A percentile compares a stretch with the other conserved stretches of the same genome.
These are phyloP conservation scores for Trichophyton mentagrophytes DNA, from an alignment of 2,329 filamentous ascomycete species.

Conservation along the genomic window DNA sequence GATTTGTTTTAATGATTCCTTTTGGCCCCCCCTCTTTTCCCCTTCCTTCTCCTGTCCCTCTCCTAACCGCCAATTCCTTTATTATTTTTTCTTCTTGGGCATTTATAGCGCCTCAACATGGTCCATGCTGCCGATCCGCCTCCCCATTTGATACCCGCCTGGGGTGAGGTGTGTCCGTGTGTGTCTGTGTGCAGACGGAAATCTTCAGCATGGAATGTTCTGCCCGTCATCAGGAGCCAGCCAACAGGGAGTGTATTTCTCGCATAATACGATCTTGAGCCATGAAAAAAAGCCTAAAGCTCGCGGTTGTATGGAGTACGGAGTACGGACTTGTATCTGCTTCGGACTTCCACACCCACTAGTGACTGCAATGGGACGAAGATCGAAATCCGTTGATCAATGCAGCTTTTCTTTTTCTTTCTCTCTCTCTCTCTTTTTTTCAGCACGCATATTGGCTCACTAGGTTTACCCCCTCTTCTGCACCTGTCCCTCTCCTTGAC, in stretches of 20 bases:
- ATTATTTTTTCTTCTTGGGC: background rate
- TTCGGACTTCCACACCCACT: background rate
- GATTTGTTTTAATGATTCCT: background rate
- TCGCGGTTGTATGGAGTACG: background rate
- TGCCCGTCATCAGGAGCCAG: background rate
- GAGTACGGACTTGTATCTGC: background rate
- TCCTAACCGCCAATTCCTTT: background rate
- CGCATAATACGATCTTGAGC: background rate
- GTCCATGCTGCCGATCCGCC: background rate
- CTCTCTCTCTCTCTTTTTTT: background rate
- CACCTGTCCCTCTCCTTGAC: background rate
- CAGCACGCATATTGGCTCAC: background rate
- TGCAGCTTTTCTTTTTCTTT: background rate
- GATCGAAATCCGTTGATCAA: background rate
- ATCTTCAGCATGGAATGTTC: background rate
- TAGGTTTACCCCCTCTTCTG: too few species aligned
- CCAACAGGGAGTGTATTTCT: background rate
- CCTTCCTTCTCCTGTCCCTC: background rate
- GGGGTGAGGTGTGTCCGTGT: background rate
- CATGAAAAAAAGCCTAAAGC: background rate
- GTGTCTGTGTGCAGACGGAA: background rate
- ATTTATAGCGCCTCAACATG: background rate
- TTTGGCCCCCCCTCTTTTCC: background rate
- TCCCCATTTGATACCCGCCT: background rate
- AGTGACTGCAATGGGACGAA: background rate